These are phyloP conservation scores for Rubroboletus satanas DNA, from an alignment of 768 basidiomycete species.

Conservation along the genomic window DNA sequence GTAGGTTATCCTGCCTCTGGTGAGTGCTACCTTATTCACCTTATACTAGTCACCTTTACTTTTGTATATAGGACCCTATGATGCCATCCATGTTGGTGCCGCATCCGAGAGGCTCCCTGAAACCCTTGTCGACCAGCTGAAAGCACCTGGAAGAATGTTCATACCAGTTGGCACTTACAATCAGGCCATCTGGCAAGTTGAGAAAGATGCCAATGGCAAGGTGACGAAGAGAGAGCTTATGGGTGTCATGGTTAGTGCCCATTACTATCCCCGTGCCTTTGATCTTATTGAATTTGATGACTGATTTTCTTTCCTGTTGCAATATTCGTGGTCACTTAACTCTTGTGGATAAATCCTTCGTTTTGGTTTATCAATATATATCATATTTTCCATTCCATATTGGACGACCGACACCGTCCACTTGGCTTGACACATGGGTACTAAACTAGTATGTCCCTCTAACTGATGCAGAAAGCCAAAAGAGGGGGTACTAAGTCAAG, in stretches of 20 bases:
- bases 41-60: not conserved
- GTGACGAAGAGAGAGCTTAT: constrained; percentile 66
- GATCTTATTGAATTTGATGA: constrained; percentile 11
- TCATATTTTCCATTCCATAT: not conserved
- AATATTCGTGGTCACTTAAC: not conserved
- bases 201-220: constrained; percentile 69
- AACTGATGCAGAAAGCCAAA: constrained; percentile 55
- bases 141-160: constrained; percentile 79
- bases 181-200: constrained; percentile 70
- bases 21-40: constrained; percentile 9
- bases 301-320: not conserved
- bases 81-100: constrained; percentile 92
- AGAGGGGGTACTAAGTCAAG: constrained; percentile 17
- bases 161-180: constrained; percentile 73
- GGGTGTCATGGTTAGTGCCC: constrained; percentile 66
- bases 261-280: constrained; percentile 2
- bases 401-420: not conserved
- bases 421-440: not conserved
- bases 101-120: constrained; percentile 75
- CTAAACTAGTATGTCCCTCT: constrained; percentile 59
- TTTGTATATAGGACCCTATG: constrained; percentile 55
- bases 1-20: constrained; percentile 37
- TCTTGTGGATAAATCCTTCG: not conserved
- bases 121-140: constrained; percentile 73
- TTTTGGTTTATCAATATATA: not conserved